These are phyloP conservation scores for Mycena rebaudengoi DNA, from an alignment of 768 basidiomycete genomes.

Conservation along the genomic window DNA sequence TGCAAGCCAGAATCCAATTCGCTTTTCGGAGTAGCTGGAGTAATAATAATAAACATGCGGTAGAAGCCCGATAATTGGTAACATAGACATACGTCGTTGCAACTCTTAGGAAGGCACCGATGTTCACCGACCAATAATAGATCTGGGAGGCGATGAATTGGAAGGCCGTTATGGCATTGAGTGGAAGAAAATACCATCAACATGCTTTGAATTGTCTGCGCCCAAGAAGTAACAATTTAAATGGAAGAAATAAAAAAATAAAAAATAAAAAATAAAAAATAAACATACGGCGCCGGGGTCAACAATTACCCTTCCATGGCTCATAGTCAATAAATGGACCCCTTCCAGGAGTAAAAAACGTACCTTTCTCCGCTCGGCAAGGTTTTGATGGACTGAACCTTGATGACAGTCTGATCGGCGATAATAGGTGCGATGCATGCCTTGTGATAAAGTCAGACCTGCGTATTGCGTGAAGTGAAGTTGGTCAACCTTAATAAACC, in stretches of 20 bases:
- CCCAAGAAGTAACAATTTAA: too few relatives aligned
- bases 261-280: neutral
- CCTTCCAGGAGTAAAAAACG: too few relatives aligned
- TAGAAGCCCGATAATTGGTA: neutral
- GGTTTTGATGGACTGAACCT: constrained; percentile 27
- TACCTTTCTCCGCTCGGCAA: constrained; percentile 36
- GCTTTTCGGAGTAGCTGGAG: constrained; percentile 27
- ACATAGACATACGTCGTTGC: constrained; percentile 17
- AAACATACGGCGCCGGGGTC: constrained; percentile 41
- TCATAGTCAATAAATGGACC: too few relatives aligned
- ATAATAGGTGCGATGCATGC: constrained; percentile 45
- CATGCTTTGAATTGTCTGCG: constrained; percentile 29
- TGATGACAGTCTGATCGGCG: constrained; percentile 42
- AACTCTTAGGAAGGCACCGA: constrained; percentile 39
- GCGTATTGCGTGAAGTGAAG: neutral
- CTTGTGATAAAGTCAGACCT: constrained; percentile 28
- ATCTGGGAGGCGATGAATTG: constrained; percentile 35
- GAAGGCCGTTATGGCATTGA: neutral
- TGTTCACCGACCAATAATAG: constrained; percentile 40
- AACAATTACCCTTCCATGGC: constrained; percentile 44
- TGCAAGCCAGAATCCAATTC: constrained; percentile 39
- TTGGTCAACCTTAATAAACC: constrained; percentile 15
- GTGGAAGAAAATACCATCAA: constrained; percentile 8
- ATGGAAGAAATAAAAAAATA: too few relatives aligned
- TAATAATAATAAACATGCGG: neutral